Base-by-base conservation (phyloP, 2,329 filamentous ascomycete species). In the Emydomyces testavorans region DNA sequence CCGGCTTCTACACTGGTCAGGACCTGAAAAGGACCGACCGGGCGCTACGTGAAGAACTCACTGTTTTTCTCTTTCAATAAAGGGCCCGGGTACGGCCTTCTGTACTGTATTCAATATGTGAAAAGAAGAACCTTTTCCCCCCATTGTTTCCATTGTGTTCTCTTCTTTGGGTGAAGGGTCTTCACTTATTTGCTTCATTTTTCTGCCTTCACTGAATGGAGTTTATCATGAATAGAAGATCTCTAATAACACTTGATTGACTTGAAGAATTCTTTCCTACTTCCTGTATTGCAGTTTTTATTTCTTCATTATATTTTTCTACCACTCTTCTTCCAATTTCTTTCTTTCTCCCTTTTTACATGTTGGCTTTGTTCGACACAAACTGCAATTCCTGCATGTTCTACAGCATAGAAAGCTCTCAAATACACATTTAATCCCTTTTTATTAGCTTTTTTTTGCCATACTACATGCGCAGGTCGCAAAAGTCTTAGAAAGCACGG, bases 391-490 rank as follows among this genome's bases (percentile, higher is more conserved):
- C 1, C 6, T 46, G 16, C 41, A 28, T 45, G 7, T 46, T 21
- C 35, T 37, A 39, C 15, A 31, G 15, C 4, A 11, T 20, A n/a
- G 18, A 4, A 26, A 7, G 1, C 16, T 31, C 8, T 39, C 8
- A 35, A 46, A 2, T 11, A 24, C 18, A 23, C 18, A 28, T 13
- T 20, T 10, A 39, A 24, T 4, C 10, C 21, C 37, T 41, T 41
- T 18, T 28, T 16, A 28, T 8, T 21, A 11, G 4, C 11, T 6
- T 6, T 28, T 18, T 3, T 41, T 41, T 35, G 6, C 28, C 11
- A 6, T 28, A 37, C 8, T 36, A 34, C 18, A 39, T 41, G 50
- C 48, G 50, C 50, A 34, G 44, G 50, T 18, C 50, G 48, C 44
- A 43, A 24, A 39, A 15, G 21, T 15, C 20, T 34, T 40, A 18